phyloP scores from a whole-genome alignment of 2,329 filamentous ascomycete genomes.

The Paecilomyces fulvus region DNA sequence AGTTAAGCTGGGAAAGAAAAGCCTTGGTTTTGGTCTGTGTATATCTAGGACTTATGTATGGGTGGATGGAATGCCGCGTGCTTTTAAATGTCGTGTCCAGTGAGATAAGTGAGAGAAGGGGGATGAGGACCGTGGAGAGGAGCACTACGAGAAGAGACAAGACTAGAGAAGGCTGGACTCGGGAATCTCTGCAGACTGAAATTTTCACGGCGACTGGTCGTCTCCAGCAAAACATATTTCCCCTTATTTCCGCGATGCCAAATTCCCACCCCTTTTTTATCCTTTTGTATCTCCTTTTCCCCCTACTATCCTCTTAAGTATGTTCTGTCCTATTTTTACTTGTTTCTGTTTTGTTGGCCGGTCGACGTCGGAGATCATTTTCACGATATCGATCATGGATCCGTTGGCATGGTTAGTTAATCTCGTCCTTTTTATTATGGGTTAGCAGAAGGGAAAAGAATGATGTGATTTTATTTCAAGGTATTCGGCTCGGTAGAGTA shows the following conservation, averaged over 20 bases:
- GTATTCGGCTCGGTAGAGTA: neutral
- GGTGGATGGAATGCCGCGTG: neutral
- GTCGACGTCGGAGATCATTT: neutral
- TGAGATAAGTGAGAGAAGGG: constrained; percentile 16
- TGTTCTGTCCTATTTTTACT: neutral
- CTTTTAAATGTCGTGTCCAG: constrained; percentile 5
- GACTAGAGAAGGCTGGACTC: constrained; percentile 17
- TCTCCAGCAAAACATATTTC: neutral
- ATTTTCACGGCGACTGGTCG: neutral
- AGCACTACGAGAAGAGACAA: neutral
- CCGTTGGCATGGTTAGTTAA: neutral
- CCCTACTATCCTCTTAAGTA: neutral
- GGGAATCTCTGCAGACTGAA: neutral
- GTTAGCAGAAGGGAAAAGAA: neutral
- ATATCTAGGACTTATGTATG: neutral
- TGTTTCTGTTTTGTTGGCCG: neutral
- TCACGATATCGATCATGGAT: neutral
- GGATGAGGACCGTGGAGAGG: neutral
- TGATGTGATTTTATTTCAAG: neutral
- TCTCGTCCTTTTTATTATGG: neutral
- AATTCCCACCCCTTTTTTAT: neutral
- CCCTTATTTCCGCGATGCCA: neutral
- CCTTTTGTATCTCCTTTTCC: neutral
- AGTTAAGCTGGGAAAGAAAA: constrained; percentile 1
- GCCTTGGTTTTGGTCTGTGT: neutral